These are phyloP conservation scores for Paratrypanosoma confusum DNA, from an alignment of 208 protist species.

Conservation along the genomic window DNA sequence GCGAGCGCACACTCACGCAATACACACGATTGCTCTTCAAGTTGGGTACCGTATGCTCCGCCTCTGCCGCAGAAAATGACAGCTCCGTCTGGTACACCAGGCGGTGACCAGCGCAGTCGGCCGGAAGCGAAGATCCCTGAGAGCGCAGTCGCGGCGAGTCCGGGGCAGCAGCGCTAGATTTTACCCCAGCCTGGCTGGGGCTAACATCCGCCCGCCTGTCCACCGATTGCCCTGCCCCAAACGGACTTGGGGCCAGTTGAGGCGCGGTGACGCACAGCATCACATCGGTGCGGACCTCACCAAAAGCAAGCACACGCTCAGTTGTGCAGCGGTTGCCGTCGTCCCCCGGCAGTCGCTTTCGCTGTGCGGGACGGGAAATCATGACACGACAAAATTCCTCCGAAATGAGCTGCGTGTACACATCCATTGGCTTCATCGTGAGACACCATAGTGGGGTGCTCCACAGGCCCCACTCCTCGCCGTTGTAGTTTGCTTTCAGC, in stretches of 20 bases:
- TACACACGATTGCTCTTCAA: slow-evolving; percentile 84
- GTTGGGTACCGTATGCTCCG: slow-evolving; percentile 73
- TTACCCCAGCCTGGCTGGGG: neutral
- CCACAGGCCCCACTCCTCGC: slow-evolving; percentile 89
- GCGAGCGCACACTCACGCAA: slow-evolving; percentile 75
- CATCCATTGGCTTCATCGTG: slow-evolving; percentile 80
- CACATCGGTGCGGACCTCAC: slow-evolving; percentile 60
- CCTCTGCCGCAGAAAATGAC: slow-evolving; percentile 29
- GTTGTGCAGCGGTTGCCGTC: slow-evolving; percentile 69
- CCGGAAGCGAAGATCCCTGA: slow-evolving; percentile 40
- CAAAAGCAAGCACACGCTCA: slow-evolving; percentile 64
- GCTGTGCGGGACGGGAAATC: slow-evolving; percentile 52
- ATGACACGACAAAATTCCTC: slow-evolving; percentile 79
- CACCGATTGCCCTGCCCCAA: slow-evolving; percentile 8
- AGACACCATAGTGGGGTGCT: slow-evolving; percentile 83
- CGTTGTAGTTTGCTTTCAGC: slow-evolving; percentile 89
- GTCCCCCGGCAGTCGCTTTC: slow-evolving; percentile 74
- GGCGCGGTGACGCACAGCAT: slow-evolving; percentile 89
- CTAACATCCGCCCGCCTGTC: neutral
- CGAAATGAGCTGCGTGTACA: slow-evolving; percentile 80
- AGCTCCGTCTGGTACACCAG: slow-evolving; percentile 84
- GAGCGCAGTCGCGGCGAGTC: too few relatives aligned
- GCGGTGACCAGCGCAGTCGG: slow-evolving; percentile 52
- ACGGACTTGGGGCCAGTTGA: slow-evolving; percentile 42
- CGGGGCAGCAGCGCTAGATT: too few relatives aligned